Conservation (phyloP, 805 yeast species). For the Starmerella lactis-condensi region DNA sequence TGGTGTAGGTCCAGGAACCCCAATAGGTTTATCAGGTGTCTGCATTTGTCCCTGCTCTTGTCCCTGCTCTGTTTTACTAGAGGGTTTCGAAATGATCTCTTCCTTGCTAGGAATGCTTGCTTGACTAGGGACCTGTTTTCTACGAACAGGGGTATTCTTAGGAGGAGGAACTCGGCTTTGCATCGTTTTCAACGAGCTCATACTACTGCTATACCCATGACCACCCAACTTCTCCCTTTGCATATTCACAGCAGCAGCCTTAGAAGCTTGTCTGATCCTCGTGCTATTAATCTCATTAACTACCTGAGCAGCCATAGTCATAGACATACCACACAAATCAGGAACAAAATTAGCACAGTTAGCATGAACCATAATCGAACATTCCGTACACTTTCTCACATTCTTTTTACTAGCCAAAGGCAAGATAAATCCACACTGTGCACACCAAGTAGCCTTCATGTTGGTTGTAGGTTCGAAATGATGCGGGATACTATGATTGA, state of each 20-base stretch:
- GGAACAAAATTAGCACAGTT: conserved; percentile 89
- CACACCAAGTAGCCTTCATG: conserved; percentile 97
- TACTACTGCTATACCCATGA: neutral
- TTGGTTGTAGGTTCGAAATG: conserved; percentile 83
- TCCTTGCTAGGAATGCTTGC: no score
- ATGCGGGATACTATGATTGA: conserved; percentile 94
- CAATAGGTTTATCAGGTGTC: no score
- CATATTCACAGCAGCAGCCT: conserved; percentile 16
- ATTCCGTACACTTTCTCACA: conserved; percentile 70
- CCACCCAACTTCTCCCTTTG: no score
- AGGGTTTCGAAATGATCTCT: no score
- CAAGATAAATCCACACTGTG: conserved; percentile 91
- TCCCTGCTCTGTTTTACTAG: no score
- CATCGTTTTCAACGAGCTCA: neutral
- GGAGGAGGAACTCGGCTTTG: conserved; percentile 5
- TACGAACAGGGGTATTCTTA: conserved; percentile 11
- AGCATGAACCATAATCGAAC: conserved; percentile 89
- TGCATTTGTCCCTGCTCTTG: no score
- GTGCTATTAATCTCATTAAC: conserved; percentile 60
- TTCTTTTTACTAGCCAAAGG: conserved; percentile 81
- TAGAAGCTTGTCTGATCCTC: conserved; percentile 17
- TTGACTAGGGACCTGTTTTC: conserved; percentile 12
- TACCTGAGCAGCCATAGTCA: conserved; percentile 88
- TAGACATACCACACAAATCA: conserved; percentile 95
- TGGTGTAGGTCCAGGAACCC: no score